Base-by-base conservation (phyloP, 179 eudicot species). In the Pouteria campechiana region DNA sequence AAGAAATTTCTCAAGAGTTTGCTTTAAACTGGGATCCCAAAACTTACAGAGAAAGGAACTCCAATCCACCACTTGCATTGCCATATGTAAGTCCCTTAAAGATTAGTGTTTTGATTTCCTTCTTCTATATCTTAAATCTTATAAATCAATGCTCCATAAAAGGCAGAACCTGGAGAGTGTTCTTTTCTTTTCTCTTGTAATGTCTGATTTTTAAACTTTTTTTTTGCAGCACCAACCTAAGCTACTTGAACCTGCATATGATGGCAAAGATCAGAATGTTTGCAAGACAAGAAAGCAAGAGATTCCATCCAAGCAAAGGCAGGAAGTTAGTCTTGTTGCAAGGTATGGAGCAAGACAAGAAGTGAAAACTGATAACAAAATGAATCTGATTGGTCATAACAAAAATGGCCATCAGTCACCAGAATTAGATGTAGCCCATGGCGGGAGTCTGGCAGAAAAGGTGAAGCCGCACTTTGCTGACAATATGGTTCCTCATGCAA, bases 1-100 rank as follows among this genome's bases (percentile, higher is more conserved):
- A 63, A 59, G 78, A 74, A 3, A 68, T 85, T 44, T 86, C 93
- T 15, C 35, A 54, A 2, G 95, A 81, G 50, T 69, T 41, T 47
- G 76, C 67, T 27, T 46, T 78, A 12, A 31, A 31, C 9, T 85
- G 97, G 97, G 61, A 75, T 52, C 54, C 83, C 12, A 58, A 50
- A 53, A 67, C 69, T 25, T 39, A 85, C 48, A 76, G 76, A 28
- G 77, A 76, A 44, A 64, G 71, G 49, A 67, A 73, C 7, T 72
- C 37, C 38, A 60, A 22, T 20, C 59, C 68, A 29, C 43, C 60
- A n/a, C n/a, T n/a, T 21, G 4, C 41, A 7, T 7, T 44, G 31
- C 41, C 46, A 54, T 49, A 58, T 38, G 82, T 73, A 55, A 57
- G 57, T 34, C 37, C 33, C 30, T 24, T 25, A 1, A 0, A 31